These are phyloP conservation scores for Eucalyptus tenuipes DNA, from an alignment of 345 rosid species.

Conservation along the genomic window DNA sequence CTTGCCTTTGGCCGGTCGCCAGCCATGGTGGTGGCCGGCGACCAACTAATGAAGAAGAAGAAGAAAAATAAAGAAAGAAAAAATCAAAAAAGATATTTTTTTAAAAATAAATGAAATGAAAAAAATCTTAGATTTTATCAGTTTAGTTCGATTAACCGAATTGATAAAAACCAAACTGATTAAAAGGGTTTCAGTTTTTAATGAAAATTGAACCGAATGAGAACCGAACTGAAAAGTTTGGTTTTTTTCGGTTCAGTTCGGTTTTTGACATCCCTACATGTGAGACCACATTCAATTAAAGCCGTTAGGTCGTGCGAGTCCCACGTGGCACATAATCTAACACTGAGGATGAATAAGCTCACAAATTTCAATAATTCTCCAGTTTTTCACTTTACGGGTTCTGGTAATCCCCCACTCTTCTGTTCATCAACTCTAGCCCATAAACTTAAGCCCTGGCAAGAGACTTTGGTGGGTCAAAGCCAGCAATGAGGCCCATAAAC, in stretches of 20 bases:
- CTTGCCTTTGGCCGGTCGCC: accelerated
- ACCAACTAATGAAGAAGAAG: no score
- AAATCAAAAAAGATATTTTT: accelerated
- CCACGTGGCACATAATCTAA: not conserved
- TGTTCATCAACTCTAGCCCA: not conserved
- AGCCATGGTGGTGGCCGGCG: accelerated
- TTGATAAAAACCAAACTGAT: accelerated
- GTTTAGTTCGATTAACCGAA: accelerated
- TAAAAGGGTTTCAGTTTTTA: accelerated
- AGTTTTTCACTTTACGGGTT: not conserved
- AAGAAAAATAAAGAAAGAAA: no score
- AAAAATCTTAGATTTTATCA: no score
- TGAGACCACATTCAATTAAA: not conserved
- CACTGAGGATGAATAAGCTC: not conserved
- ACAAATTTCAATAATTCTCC: not conserved
- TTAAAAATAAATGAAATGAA: no score
- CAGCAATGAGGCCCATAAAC: not conserved
- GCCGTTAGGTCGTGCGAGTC: not conserved
- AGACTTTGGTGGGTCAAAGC: not conserved
- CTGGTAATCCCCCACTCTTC: not conserved
- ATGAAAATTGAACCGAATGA: no score
- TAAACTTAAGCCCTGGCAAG: not conserved
- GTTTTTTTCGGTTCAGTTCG: accelerated
- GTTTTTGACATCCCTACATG: no score
- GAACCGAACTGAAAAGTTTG: accelerated